Base-by-base conservation (phyloP, 352 stramenopile species). In the Globisporangium spinosum region DNA sequence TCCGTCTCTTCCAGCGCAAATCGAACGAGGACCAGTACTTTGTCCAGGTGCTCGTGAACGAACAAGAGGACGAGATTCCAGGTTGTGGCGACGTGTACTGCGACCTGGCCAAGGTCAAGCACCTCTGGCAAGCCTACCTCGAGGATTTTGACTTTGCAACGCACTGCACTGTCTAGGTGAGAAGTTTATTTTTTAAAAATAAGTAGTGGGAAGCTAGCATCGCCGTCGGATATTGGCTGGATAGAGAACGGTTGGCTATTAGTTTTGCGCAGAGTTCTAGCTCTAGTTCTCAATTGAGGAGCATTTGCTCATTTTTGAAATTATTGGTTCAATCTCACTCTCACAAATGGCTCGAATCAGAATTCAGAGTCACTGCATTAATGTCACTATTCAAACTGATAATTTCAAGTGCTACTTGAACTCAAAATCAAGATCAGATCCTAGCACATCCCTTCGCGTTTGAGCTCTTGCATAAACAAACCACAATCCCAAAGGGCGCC, bases 41-140 rank as follows among this genome's bases (percentile, higher is more conserved):
- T 60, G 75, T 87, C 22, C 80, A 80, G 34, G 74, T 87, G 54
- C 72, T 80, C 61, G 79, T 85, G 40, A 79, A 87, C 62, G 79
- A 87, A 51, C 58, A 61, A 15, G 61, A 68, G 29, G 34, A 49
- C 38, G 67, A 65, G 23, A 67, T 75, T 27, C 66, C 66, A 0
- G 70, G 70, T 22, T 75, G 70, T 22, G 63, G 58, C 1, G 60
- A 69, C 23, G 60, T 73, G 4, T 75, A 73, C 51, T 75, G 70
- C 47, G 70, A 73, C 54, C 34, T 75, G 17, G 51, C 23, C 25
- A 65, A 73, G 27, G 45, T 75, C 47, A 60, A 73, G 61, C 64
- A 45, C 2, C 43, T 73, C 34, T 75, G 67, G 66, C n/a, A 62
- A n/a, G 6, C 45, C 13, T 66, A 70, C 25, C 67, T 75, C 38